Evolutionary conservation across 202 grass and related monocot species (phyloP), one percentile per base, ranked within the genome.

Genomic region (Brachypodium distachyon): DNA sequence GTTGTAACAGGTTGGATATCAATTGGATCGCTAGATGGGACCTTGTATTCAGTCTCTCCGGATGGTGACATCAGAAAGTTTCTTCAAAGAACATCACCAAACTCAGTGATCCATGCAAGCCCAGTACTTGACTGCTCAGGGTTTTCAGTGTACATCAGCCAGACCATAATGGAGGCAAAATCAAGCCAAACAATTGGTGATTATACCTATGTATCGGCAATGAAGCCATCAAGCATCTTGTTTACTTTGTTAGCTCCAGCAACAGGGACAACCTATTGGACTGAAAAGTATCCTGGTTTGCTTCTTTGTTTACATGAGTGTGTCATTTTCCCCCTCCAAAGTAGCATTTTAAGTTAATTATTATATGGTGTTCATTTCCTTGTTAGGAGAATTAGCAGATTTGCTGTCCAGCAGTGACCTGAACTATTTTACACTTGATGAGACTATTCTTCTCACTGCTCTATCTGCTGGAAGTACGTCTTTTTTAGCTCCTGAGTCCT

Each of bases 1-100:
- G 8, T n/a, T 79, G 50, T 77, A 69, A 61, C 65, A 97, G 94
- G 88, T 85, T 94, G 94, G 94, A 81, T 94, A 44, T 94, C 94
- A 29, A 70, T 97, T 81, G 91, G 88, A 5, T 90, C 94, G 4
- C 66, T 90, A 82, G 94, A 97, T 70, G 94, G 94, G n/a, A 77
- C 22, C 37, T 74, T 94, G 12, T 94, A 97, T 84, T 94, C 84
- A 6, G 76, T 97, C 34, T 90, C 91, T 29, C 94, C 86, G 53
- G 33, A 81, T 64, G 94, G 89, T 41, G 76, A 92, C 26, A 57
- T 86, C 38, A 86, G 63, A 57, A 94, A 86, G 76, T 85, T 92
- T 77, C 72, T 92, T 38, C 71, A 70, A 73, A 33, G 68, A 85
- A 84, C 79, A 77, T 69, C 88, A 23, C 12, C 61, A 55, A 82